These are phyloP conservation scores for Keqinozyma sinolaborantium DNA, from an alignment of 1,139 yeast species.

Conservation along the genomic window DNA sequence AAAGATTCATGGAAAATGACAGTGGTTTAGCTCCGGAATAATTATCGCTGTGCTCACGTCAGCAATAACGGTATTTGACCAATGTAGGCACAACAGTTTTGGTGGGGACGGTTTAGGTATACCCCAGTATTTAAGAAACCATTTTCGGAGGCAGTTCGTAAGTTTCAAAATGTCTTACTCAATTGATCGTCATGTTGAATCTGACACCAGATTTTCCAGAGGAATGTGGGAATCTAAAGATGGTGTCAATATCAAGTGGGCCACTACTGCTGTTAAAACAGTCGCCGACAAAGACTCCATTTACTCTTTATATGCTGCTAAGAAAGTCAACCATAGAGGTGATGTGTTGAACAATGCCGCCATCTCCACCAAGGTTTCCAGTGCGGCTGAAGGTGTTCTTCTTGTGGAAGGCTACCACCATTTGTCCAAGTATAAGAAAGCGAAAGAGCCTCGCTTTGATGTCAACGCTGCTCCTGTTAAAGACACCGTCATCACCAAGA, in stretches of 20 bases:
- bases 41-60: too few species aligned
- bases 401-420: constrained; percentile 30
- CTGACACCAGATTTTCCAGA: constrained; percentile 21
- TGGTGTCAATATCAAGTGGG: constrained; percentile 28
- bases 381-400: constrained; percentile 29
- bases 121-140: too few species aligned
- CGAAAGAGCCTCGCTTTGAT: constrained; percentile 20
- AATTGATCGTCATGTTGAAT: constrained; percentile 20
- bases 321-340: constrained; percentile 21
- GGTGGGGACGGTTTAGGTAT: too few species aligned
- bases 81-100: too few species aligned
- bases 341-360: constrained; percentile 27
- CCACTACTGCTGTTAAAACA: constrained; percentile 24
- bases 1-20: too few species aligned
- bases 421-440: constrained; percentile 16
- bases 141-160: too few species aligned
- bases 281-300: constrained; percentile 15
- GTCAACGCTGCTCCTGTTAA: constrained; percentile 7
- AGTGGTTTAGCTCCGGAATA: too few species aligned
- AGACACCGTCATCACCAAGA: constrained; percentile 4
- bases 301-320: constrained; percentile 23
- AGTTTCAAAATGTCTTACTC: constrained; percentile 7
- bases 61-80: too few species aligned
- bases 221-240: constrained; percentile 29
- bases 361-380: constrained; percentile 19